Conservation (phyloP, 164 flowering plant species). For the Liquidambar formosana region DNA sequence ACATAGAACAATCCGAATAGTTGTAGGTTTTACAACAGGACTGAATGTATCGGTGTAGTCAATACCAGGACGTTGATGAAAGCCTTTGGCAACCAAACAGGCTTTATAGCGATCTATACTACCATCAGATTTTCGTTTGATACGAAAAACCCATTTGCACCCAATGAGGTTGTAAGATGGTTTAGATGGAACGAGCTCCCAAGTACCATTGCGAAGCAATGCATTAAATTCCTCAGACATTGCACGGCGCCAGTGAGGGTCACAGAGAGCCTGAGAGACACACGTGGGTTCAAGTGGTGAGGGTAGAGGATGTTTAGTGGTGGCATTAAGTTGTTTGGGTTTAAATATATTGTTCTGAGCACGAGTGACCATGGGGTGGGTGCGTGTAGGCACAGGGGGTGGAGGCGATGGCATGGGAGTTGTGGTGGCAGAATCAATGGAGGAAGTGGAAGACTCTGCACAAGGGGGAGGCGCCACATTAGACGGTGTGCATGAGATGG, state of each 20-base stretch:
- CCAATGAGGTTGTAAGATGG: neutral
- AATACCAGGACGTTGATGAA: conserved; percentile 13
- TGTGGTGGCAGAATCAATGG: no score
- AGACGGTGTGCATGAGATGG: no score
- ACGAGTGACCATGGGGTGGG: neutral
- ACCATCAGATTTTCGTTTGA: neutral
- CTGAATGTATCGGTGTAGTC: conserved; percentile 19
- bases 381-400: neutral
- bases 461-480: no score
- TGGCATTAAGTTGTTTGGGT: neutral
- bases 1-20: conserved; percentile 13
- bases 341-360: neutral
- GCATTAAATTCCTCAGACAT: conserved; percentile 8
- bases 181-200: neutral
- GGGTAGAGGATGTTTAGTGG: conserved; percentile 3
- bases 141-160: neutral
- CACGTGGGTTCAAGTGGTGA: neutral
- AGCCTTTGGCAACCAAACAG: conserved; percentile 22
- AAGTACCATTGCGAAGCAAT: neutral
- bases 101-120: conserved; percentile 13
- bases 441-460: no score
- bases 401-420: no score
- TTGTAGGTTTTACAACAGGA: conserved; percentile 21
- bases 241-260: neutral
- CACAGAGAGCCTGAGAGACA: neutral